A percentile compares a stretch with the other conserved stretches of the same genome.
These are phyloP conservation scores for Botrytis pseudocinerea DNA, from an alignment of 2,329 filamentous ascomycete genomes.

Conservation along the genomic window DNA sequence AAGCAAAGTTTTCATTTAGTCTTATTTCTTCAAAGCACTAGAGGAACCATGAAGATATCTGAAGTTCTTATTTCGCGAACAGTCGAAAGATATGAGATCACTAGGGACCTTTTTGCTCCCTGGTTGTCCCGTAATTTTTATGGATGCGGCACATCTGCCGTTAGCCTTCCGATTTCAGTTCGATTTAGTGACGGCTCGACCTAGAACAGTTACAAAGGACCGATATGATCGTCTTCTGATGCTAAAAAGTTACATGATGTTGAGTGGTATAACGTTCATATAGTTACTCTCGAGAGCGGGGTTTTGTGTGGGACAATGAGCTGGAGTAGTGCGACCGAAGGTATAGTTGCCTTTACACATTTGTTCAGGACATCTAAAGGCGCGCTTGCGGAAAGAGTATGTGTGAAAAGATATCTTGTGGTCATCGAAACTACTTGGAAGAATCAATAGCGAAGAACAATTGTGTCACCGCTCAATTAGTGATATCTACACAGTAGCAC, in stretches of 20 bases:
- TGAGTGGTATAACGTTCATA: neutral
- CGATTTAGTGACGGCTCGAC: neutral
- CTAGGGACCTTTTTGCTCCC: neutral
- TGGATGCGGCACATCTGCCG: neutral
- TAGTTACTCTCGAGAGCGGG: constrained; percentile 1
- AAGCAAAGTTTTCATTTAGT: neutral
- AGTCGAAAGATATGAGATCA: neutral
- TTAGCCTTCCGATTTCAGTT: neutral
- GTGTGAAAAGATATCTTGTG: neutral
- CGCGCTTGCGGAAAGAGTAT: neutral
- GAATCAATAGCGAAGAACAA: neutral
- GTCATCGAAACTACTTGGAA: neutral
- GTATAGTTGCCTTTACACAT: neutral
- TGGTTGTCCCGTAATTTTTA: neutral
- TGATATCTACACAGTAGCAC: neutral
- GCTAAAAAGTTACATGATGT: neutral
- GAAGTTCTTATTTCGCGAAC: neutral
- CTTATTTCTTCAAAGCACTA: neutral
- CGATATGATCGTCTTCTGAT: constrained; percentile 15
- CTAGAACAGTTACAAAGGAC: neutral
- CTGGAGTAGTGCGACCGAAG: neutral
- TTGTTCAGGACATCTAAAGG: neutral
- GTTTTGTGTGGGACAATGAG: neutral
- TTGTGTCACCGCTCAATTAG: neutral
- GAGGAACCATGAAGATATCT: neutral